Base-by-base conservation (phyloP, 306 rosid genomes). In the Biancaea sappan region DNA sequence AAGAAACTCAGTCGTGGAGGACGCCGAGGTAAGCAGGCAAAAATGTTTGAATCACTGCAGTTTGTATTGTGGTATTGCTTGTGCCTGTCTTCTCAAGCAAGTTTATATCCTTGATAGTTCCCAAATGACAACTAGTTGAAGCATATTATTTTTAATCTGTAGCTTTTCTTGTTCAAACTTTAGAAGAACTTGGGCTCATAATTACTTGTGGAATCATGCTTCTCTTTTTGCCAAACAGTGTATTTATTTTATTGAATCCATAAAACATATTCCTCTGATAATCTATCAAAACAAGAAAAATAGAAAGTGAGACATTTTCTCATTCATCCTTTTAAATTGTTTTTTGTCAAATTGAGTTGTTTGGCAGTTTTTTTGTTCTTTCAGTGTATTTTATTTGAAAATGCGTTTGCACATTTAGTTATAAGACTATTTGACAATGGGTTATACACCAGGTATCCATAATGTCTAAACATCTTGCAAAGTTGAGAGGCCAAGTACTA, bases 381-480 rank as follows among this genome's bases (percentile, higher is more conserved):
- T 74, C 43, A 65, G 8, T 46, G 31, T 21, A 8, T 67, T 54
- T 76, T 73, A 67, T 47, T 77, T 72, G 65, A 29, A 22, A 35
- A 25, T 31, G 75, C 25, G 34, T 70, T n/a, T 75, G 12, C 68
- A 40, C 41, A 31, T 40, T 53, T 53, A 73, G n/a, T 61, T 50
- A 0, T 22, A 56, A 79, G 53, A 72, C 71, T 83, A 57, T 57
- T 52, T 41, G 53, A 47, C 44, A 14, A 68, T 78, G 83, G 73
- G 74, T 78, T 68, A 24, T 71, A 31, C 77, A 80, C 79, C 98
- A 95, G 98, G 99, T 91, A 62, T 90, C 97, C 44, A 79, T 92
- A 77, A 95, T 95, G 99, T 86, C 98, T 50, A 92, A 92, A 81
- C 92, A 95, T 86, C 82, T 92, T 71, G 78, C 91, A 41, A 95